These are phyloP conservation scores for Chernovozyma aurita DNA, from an alignment of 1,139 yeast genomes.

Conservation along the genomic window DNA sequence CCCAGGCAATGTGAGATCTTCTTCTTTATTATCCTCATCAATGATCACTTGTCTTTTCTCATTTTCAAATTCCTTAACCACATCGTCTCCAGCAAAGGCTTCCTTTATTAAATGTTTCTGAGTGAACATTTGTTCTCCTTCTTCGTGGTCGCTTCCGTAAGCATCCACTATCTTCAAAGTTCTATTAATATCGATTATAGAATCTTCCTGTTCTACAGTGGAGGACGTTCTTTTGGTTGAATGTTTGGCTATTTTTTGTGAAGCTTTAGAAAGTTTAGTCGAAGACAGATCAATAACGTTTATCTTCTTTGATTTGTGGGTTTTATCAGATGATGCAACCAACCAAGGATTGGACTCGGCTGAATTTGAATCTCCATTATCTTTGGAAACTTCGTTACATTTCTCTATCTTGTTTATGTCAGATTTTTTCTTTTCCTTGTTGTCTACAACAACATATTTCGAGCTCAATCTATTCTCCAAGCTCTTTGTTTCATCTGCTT, in stretches of 20 bases:
- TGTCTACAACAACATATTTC: constrained; percentile 17
- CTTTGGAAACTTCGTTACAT: constrained; percentile 9
- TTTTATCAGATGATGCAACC: constrained; percentile 31
- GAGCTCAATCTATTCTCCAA: constrained; percentile 37
- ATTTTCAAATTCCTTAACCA: constrained; percentile 69
- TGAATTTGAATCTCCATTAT: not conserved
- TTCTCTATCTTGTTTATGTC: constrained; percentile 3
- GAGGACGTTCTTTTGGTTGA: constrained; percentile 37
- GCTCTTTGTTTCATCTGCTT: constrained; percentile 50
- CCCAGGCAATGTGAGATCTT: constrained; percentile 86
- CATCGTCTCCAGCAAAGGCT: constrained; percentile 97
- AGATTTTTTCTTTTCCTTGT: not conserved
- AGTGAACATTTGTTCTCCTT: constrained; percentile 46
- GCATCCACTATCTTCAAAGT: constrained; percentile 46
- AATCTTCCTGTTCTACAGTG: constrained; percentile 26
- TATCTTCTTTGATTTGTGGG: constrained; percentile 50
- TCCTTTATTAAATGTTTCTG: constrained; percentile 81
- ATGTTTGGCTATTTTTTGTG: constrained; percentile 48
- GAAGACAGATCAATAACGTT: constrained; percentile 55
- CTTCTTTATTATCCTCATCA: constrained; percentile 85
- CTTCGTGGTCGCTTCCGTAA: constrained; percentile 36
- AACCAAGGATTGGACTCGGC: constrained; percentile 65
- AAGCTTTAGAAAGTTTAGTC: constrained; percentile 49
- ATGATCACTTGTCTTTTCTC: constrained; percentile 65
- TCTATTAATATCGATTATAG: constrained; percentile 45